These are phyloP conservation scores for Tolypocladium sp. DNA, from an alignment of 2,329 filamentous ascomycete genomes.

Conservation along the genomic window DNA sequence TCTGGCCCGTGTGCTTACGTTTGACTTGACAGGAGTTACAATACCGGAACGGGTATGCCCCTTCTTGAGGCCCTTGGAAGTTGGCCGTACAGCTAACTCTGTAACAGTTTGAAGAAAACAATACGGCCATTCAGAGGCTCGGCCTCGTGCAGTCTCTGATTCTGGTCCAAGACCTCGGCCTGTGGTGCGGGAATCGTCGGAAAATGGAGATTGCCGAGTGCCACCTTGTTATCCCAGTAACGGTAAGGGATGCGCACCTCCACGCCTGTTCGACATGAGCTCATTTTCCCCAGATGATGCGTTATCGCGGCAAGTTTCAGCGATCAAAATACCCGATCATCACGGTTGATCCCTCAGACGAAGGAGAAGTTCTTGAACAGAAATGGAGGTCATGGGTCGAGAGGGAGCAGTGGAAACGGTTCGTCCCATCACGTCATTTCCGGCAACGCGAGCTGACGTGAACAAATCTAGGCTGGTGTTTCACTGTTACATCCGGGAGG, in stretches of 20 bases:
- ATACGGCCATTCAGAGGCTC: slow-evolving; percentile 34
- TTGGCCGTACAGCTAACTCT: slow-evolving; percentile 2
- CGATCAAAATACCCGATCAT: slow-evolving; percentile 43
- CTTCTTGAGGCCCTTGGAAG: neutral
- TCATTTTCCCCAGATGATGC: slow-evolving; percentile 35
- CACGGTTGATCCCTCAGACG: slow-evolving; percentile 41
- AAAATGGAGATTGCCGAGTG: slow-evolving; percentile 50
- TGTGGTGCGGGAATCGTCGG: slow-evolving; percentile 45
- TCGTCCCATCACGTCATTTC: neutral
- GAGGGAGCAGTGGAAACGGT: slow-evolving; percentile 58
- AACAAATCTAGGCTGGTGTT: slow-evolving; percentile 42
- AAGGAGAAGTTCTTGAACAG: slow-evolving; percentile 44
- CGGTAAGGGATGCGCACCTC: slow-evolving; percentile 20
- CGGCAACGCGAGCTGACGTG: neutral
- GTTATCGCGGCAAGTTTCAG: slow-evolving; percentile 49
- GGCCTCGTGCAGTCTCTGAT: slow-evolving; percentile 41
- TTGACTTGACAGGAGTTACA: slow-evolving; percentile 13
- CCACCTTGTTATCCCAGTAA: slow-evolving; percentile 34
- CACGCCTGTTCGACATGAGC: neutral
- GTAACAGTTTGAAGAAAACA: slow-evolving; percentile 38
- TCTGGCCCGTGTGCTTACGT: neutral
- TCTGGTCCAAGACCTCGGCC: slow-evolving; percentile 37
- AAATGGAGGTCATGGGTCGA: slow-evolving; percentile 60
- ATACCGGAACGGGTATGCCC: slow-evolving; percentile 19
- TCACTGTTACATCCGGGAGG: slow-evolving; percentile 55